Evolutionary conservation across 1,284 basidiomycete genomes (phyloP), one percentile per base, ranked within the genome.

Genomic region (Pseudozyma tsukubaensis): DNA sequence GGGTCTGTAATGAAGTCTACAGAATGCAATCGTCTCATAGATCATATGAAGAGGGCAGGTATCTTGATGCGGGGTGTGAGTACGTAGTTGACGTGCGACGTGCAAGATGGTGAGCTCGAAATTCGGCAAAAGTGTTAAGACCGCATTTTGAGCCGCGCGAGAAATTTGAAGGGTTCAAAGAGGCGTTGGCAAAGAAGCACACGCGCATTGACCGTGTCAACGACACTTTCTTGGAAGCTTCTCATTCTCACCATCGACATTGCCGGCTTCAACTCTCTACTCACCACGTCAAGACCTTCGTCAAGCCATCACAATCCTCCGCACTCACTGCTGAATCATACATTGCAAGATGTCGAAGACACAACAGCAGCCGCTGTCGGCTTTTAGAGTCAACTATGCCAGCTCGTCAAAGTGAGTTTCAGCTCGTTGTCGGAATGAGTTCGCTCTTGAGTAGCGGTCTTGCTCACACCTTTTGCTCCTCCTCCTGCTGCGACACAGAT

Each of bases 331-430:
- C n/a, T n/a, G n/a, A n/a, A 13, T 12, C n/a, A 43, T n/a, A 11
- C n/a, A 18, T 43, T n/a, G 14, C 36, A 43, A 9, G 18, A 66
- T 66, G 63, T 56, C 58, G 9, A 60, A 50, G 24, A 10, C 58
- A 44, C 37, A 53, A 50, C 54, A 55, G 34, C 53, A 57, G 59
- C 66, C 72, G 21, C 66, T 74, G 14, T 65, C 72, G 44, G 65
- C 72, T 0, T 74, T 59, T 49, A 45, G 72, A 53, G 51, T 74
- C 61, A 66, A 63, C 55, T 74, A 74, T 32, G 61, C 58, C n/a
- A 50, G 62, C 61, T 44, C 61, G 10, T 60, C 65, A 50, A 73
- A 69, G 70, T 72, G 47, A 53, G 64, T 67, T 16, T 34, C 12
- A n/a, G 34, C 14, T 24, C n/a, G n/a, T n/a, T n/a, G n/a, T n/a